Evolutionary conservation across 1,284 basidiomycete species (phyloP).

Genomic region (Cryptococcus sp.): DNA sequence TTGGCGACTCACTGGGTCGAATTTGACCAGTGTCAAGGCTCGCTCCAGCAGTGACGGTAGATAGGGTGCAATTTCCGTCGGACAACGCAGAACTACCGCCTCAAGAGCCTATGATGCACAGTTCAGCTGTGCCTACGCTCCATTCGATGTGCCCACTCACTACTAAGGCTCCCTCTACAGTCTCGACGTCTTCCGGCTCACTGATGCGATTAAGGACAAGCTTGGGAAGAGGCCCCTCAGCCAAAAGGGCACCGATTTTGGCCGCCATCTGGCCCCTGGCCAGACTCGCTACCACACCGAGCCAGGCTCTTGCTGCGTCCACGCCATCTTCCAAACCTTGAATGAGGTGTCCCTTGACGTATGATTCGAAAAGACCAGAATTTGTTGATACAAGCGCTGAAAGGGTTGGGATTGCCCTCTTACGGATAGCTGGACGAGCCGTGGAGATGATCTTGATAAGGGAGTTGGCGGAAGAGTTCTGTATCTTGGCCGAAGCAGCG

Average conservation of each 20-base stretch:
- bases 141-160: conserved; percentile 15
- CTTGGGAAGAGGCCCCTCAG: conserved; percentile 33
- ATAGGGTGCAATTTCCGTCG: conserved; percentile 74
- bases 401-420: conserved; percentile 82
- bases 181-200: conserved; percentile 42
- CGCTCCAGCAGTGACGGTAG: conserved; percentile 68
- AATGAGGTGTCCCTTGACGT: conserved; percentile 30
- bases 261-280: conserved; percentile 36
- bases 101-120: conserved; percentile 68
- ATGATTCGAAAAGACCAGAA: conserved; percentile 30
- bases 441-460: conserved; percentile 76
- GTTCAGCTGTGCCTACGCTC: background rate
- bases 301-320: conserved; percentile 37
- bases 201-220: conserved; percentile 32
- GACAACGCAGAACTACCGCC: conserved; percentile 76
- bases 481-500: conserved; percentile 57
- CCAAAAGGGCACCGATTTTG: conserved; percentile 34
- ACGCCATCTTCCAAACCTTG: conserved; percentile 28
- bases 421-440: conserved; percentile 78
- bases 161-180: conserved; percentile 45
- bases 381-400: conserved; percentile 37
- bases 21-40: conserved; percentile 78
- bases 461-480: conserved; percentile 64
- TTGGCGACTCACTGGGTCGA: conserved; percentile 75
- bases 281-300: conserved; percentile 36